A percentile compares a stretch with the other conserved stretches of the same genome.
Evolutionary conservation across 768 basidiomycete genomes (phyloP).

Genomic region (Termitomyces eurrhizus): DNA sequence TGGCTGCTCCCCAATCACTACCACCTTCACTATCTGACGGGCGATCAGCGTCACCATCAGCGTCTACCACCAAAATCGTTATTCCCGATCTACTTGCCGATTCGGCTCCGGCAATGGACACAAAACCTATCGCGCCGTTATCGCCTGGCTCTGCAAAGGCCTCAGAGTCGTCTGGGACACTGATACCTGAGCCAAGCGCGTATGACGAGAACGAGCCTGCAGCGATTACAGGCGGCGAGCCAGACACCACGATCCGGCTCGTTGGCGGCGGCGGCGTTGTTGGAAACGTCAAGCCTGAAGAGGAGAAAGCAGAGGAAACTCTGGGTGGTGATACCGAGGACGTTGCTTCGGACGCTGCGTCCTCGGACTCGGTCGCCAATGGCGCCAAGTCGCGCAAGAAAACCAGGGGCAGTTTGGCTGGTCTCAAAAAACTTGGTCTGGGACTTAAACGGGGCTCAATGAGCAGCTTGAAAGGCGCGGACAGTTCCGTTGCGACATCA

Average conservation of each 20-base stretch:
- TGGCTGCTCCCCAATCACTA: not conserved
- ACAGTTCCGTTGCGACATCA: constrained; percentile 11
- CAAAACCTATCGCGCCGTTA: constrained; percentile 33
- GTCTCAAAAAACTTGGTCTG: constrained; percentile 51
- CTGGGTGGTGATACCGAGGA: constrained; percentile 19
- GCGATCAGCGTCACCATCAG: constrained; percentile 10
- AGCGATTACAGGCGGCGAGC: constrained; percentile 14
- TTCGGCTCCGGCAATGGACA: constrained; percentile 31
- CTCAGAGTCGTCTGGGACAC: constrained; percentile 5
- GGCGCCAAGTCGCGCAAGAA: constrained; percentile 45
- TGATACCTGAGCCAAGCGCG: constrained; percentile 1
- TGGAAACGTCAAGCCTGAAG: constrained; percentile 29
- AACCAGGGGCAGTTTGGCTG: constrained; percentile 53
- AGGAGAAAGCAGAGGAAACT: constrained; percentile 24
- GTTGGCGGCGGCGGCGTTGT: constrained; percentile 52
- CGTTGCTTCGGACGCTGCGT: constrained; percentile 32
- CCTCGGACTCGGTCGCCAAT: constrained; percentile 14
- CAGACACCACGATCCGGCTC: constrained; percentile 50
- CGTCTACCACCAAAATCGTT: constrained; percentile 17
- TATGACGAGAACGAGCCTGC: not conserved
- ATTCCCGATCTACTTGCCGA: constrained; percentile 51
- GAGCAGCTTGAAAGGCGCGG: constrained; percentile 22
- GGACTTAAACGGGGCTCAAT: constrained; percentile 51
- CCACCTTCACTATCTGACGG: not conserved
- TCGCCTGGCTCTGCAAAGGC: constrained; percentile 13